These are phyloP conservation scores for Kuraishia piskuri DNA, from an alignment of 805 yeast genomes.

Conservation along the genomic window DNA sequence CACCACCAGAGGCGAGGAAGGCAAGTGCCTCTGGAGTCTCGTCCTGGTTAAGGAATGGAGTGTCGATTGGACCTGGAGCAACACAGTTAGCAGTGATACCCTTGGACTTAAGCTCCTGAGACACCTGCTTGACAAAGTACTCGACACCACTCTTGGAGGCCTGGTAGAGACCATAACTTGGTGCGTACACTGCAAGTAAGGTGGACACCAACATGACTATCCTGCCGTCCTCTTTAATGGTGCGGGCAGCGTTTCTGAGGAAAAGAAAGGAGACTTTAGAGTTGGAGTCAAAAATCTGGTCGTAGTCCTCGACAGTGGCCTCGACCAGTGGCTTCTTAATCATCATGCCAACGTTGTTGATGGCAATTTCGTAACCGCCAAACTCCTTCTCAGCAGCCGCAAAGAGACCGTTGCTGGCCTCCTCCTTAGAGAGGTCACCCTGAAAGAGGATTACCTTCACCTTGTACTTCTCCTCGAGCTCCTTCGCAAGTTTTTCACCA, in stretches of 20 bases:
- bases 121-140: slow-evolving; percentile 41
- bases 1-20: slow-evolving; percentile 43
- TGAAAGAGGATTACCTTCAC: slow-evolving; percentile 34
- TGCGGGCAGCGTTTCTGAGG: slow-evolving; percentile 44
- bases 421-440: slow-evolving; percentile 33
- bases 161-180: slow-evolving; percentile 42
- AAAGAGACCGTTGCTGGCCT: slow-evolving; percentile 35
- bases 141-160: slow-evolving; percentile 53
- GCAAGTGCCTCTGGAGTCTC: slow-evolving; percentile 44
- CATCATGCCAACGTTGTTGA: slow-evolving; percentile 61
- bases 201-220: slow-evolving; percentile 56
- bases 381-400: slow-evolving; percentile 32
- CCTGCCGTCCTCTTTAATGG: slow-evolving; percentile 41
- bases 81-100: slow-evolving; percentile 45
- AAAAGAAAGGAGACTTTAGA: slow-evolving; percentile 55
- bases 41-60: slow-evolving; percentile 56
- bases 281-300: slow-evolving; percentile 43
- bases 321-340: slow-evolving; percentile 51
- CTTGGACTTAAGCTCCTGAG: slow-evolving; percentile 40
- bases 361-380: slow-evolving; percentile 52
- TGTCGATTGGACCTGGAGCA: slow-evolving; percentile 64
- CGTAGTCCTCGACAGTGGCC: slow-evolving; percentile 46
- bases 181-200: slow-evolving; percentile 56
- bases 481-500: slow-evolving; percentile 28
- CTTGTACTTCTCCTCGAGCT: slow-evolving; percentile 25